Evolutionary conservation across 225 moss, liverwort and hornwort species (phyloP).

Genomic region (Polytrichum formosum): DNA sequence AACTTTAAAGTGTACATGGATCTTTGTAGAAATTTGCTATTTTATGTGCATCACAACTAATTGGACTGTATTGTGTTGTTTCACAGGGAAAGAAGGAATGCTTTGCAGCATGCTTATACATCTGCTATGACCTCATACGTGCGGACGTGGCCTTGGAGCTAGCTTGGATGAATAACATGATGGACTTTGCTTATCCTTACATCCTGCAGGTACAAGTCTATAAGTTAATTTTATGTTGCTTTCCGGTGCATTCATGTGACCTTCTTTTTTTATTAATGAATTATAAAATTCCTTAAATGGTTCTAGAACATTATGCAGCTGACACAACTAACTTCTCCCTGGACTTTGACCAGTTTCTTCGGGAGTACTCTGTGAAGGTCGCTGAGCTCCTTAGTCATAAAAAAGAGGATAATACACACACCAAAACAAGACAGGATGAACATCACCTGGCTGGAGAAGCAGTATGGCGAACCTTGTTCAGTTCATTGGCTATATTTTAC

Average conservation of each 20-base stretch:
- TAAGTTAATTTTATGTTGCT: not conserved
- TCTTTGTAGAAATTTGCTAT: too few relatives aligned
- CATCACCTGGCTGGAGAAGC: constrained; percentile 89
- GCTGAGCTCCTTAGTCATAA: constrained; percentile 92
- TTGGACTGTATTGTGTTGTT: constrained; percentile 1
- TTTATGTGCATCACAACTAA: not conserved
- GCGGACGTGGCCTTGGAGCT: constrained; percentile 94
- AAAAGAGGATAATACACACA: constrained; percentile 63
- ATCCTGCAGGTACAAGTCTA: constrained; percentile 46
- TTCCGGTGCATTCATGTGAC: not conserved
- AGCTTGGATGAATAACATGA: constrained; percentile 95
- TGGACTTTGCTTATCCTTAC: constrained; percentile 90
- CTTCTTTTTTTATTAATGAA: not conserved
- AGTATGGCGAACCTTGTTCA: constrained; percentile 28
- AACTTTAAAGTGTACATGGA: too few relatives aligned
- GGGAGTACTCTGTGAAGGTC: constrained; percentile 90
- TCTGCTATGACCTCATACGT: constrained; percentile 98
- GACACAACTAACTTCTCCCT: not conserved
- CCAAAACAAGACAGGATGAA: constrained; percentile 84
- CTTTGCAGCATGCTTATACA: constrained; percentile 94
- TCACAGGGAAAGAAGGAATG: constrained; percentile 96
- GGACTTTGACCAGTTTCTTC: constrained; percentile 56
- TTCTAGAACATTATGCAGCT: not conserved
- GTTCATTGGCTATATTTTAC: not conserved
- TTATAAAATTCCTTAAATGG: too few relatives aligned